Conservation (phyloP, 768 basidiomycete genomes). For the Macrolepiota dolichaula region DNA sequence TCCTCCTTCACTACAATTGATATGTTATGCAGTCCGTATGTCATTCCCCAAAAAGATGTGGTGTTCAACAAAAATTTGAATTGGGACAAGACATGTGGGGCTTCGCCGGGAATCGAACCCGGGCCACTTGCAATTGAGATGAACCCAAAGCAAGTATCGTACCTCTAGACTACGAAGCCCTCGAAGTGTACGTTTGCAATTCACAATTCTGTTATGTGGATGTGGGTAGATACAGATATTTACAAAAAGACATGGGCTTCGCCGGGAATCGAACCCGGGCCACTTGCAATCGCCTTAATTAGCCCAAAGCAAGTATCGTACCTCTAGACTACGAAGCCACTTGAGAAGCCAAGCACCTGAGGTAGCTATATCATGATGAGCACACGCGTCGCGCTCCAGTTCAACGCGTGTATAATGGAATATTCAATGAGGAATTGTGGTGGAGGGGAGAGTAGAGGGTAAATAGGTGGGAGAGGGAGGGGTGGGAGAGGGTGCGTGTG, state of each 20-base stretch:
- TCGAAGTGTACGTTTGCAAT: background rate
- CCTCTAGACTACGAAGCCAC: constrained; percentile 33
- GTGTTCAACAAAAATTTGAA: background rate
- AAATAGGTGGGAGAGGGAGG: background rate
- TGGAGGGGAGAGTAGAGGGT: background rate
- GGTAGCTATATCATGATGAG: too few species aligned
- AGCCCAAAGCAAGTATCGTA: constrained; percentile 52
- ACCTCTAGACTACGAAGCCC: constrained; percentile 34
- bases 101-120: constrained; percentile 49
- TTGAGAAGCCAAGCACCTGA: background rate
- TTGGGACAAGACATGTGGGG: constrained; percentile 18
- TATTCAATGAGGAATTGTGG: background rate
- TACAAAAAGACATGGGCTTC: constrained; percentile 26
- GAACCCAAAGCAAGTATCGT: constrained; percentile 49
- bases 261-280: constrained; percentile 50
- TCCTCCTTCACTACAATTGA: background rate
- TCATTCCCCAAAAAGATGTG: background rate
- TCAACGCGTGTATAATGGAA: background rate
- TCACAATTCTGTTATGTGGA: background rate
- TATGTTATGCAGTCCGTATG: too few species aligned
- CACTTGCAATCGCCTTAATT: constrained; percentile 33
- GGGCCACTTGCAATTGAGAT: constrained; percentile 39
- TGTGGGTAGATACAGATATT: background rate
- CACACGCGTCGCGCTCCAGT: background rate
- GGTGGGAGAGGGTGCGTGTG: background rate